These are phyloP conservation scores for Boletus rubropictus DNA, from an alignment of 768 basidiomycete genomes.

Conservation along the genomic window DNA sequence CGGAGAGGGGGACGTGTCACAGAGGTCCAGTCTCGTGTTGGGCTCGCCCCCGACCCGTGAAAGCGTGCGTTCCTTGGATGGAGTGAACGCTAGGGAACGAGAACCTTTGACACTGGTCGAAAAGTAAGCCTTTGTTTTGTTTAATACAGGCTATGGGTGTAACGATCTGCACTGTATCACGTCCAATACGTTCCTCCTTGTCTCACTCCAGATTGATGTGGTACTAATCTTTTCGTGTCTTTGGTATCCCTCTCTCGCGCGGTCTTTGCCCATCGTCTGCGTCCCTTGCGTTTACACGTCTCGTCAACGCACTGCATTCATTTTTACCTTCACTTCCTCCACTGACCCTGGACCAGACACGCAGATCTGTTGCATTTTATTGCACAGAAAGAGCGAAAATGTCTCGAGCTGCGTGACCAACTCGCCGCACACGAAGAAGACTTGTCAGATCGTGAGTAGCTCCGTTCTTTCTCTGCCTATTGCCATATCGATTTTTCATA, in stretches of 20 bases:
- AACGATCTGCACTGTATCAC: too few relatives aligned
- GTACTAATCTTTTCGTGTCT: neutral
- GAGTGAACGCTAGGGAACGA: constrained; percentile 10
- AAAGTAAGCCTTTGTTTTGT: constrained; percentile 39
- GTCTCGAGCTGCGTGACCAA: constrained; percentile 74
- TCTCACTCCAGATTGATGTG: neutral
- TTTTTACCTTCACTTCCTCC: neutral
- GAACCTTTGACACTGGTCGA: constrained; percentile 64
- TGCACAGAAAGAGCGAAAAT: constrained; percentile 81
- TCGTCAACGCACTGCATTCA: neutral
- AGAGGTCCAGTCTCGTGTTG: constrained; percentile 19
- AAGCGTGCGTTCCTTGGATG: constrained; percentile 15
- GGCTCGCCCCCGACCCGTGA: constrained; percentile 15
- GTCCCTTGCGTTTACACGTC: neutral
- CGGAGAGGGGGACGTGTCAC: constrained; percentile 12
- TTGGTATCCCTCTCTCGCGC: too few relatives aligned
- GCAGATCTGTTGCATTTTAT: constrained; percentile 78
- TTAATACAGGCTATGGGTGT: too few relatives aligned
- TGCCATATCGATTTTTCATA: too few relatives aligned
- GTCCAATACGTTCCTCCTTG: neutral
- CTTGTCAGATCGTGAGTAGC: constrained; percentile 50
- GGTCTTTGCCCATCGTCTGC: neutral
- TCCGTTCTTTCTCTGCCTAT: neutral
- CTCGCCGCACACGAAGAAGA: constrained; percentile 69
- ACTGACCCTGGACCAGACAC: constrained; percentile 43